Conservation (phyloP, 306 rosid species). For the Quercus gilva region DNA sequence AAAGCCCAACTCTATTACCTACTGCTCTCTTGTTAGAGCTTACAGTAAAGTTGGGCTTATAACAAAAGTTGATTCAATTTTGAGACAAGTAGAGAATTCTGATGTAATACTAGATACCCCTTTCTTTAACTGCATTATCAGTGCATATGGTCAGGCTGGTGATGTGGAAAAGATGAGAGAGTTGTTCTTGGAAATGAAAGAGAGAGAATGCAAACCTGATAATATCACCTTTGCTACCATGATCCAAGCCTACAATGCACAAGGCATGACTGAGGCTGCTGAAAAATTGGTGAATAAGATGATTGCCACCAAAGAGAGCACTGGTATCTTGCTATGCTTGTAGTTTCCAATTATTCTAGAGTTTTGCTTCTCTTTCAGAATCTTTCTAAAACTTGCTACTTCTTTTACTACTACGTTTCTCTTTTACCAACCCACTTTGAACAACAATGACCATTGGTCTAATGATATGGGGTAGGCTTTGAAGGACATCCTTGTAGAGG, state of each 20-base stretch:
- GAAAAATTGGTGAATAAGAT: conserved; percentile 47
- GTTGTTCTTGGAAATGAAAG: conserved; percentile 67
- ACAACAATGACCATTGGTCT: not conserved
- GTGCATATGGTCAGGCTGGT: conserved; percentile 69
- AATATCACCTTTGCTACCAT: conserved; percentile 59
- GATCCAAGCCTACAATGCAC: conserved; percentile 63
- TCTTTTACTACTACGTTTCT: not conserved
- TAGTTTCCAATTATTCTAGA: not conserved
- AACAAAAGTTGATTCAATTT: conserved; percentile 64
- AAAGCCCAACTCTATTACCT: conserved; percentile 81
- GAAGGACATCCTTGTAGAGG: too few relatives aligned
- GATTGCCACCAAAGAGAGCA: conserved; percentile 35
- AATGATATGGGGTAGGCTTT: too few relatives aligned
- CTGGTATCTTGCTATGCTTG: conserved; percentile 35
- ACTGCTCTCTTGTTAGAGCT: conserved; percentile 78
- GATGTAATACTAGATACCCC: conserved; percentile 79
- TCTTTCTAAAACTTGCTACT: not conserved
- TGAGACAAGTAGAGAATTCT: conserved; percentile 77
- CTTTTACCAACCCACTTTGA: not conserved
- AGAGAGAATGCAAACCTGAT: conserved; percentile 65
- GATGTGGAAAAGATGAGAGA: conserved; percentile 60
- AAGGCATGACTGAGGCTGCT: conserved; percentile 76
- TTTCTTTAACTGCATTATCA: conserved; percentile 71
- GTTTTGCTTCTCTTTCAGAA: not conserved
- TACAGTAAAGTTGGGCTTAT: conserved; percentile 59